Evolutionary conservation across 805 yeast species (phyloP), one percentile per base, ranked within the genome.

Genomic region (Spathaspora sp.): DNA sequence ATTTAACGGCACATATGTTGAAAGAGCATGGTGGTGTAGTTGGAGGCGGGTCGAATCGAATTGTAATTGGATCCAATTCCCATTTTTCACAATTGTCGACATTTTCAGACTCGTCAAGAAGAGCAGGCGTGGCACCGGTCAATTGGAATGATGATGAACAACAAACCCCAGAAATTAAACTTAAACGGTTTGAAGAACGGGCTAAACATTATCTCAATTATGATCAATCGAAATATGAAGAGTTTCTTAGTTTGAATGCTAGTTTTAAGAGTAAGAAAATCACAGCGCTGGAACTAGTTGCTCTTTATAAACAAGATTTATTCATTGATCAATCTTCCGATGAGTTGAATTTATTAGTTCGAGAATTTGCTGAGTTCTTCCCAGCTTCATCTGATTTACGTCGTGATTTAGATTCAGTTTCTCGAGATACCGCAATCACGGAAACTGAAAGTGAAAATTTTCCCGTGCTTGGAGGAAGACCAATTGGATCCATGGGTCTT

Each of bases 1-100:
- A 91, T 58, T 74, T 94, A 49, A 86, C 87, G 50, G 92, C 96
- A 1, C 99, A 94, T 67, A 85, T 90, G 83, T 68, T 90, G 46
- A 81, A 83, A 56, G 93, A 87, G 59, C 99, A 94, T 67, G 83
- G 87, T 2, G 79, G 80, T 5, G 57, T 85, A 2, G 69, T 77
- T 43, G 67, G 68, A 8, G 83, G 81, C 12, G 11, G 16, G 9
- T 73, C 69, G 26, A 76, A 76, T 44, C 68, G 70, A 46, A 63
- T 75, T 12, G 64, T 79, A 3, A 60, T 71, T 49, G 78, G 80
- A 1, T 61, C 67, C 44, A 65, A 67, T 6, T 46, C 51, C 3
- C 73, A 75, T 23, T 83, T 78, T 48, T 80, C 86, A 5, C 90
- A 84, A 57, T 67, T 87, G 46, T 79, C 89, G 0, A 86, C 92